Evolutionary conservation across 352 stramenopile genomes (phyloP).

Genomic region (Phytopythium litorale): DNA sequence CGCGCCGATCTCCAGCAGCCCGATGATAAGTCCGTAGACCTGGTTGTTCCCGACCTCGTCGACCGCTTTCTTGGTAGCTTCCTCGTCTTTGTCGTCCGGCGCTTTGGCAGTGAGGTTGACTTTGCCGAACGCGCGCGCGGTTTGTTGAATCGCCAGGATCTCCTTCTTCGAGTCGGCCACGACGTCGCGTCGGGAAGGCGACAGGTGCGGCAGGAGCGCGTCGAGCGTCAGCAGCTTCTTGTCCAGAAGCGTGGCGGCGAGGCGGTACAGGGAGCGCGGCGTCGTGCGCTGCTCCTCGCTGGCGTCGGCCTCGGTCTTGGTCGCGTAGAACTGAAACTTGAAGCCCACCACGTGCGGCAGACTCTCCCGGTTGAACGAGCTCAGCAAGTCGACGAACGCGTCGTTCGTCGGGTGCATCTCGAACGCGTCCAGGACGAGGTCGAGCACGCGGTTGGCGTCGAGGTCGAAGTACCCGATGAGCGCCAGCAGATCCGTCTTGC

Average conservation of each 20-base stretch:
- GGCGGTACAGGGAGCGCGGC: conserved; percentile 71
- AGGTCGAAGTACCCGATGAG: conserved; percentile 93
- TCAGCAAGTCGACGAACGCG: conserved; percentile 67
- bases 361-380: conserved; percentile 68
- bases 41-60: conserved; percentile 54
- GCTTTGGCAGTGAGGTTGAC: conserved; percentile 69
- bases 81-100: conserved; percentile 22
- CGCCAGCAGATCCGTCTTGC: conserved; percentile 65
- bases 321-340: conserved; percentile 92
- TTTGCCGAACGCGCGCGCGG: conserved; percentile 55
- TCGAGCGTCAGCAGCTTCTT: conserved; percentile 80
- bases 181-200: conserved; percentile 61
- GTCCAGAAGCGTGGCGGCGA: conserved; percentile 84
- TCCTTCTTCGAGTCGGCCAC: conserved; percentile 59
- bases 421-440: conserved; percentile 92
- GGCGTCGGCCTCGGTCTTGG: conserved; percentile 9
- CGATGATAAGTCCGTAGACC: conserved; percentile 78
- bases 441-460: conserved; percentile 94
- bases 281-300: conserved; percentile 23
- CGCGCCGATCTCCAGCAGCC: conserved; percentile 72
- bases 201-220: conserved; percentile 72
- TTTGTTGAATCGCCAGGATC: conserved; percentile 4
- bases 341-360: conserved; percentile 91
- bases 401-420: conserved; percentile 86
- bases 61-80: conserved; percentile 19